Conservation (phyloP, 2,329 filamentous ascomycete species). For the Ploettnerulaceae sp. region DNA sequence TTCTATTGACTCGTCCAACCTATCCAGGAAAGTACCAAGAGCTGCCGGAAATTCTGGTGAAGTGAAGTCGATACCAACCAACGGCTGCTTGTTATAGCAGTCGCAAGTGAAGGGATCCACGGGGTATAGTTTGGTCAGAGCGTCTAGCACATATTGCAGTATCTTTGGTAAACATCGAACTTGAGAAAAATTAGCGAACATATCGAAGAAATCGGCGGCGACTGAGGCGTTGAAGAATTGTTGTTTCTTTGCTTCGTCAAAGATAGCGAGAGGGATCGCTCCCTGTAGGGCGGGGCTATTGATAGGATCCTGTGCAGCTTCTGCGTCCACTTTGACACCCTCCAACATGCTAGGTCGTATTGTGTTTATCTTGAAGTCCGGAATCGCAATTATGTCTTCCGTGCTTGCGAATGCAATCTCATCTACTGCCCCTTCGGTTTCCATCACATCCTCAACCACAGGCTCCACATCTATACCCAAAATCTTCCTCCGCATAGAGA, state of each 20-base stretch:
- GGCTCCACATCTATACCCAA: conserved; percentile 54
- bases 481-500: conserved; percentile 67
- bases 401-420: conserved; percentile 27
- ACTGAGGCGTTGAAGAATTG: conserved; percentile 61
- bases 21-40: conserved; percentile 59
- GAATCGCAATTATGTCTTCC: conserved; percentile 54
- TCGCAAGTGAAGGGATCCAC: conserved; percentile 58
- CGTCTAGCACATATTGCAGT: conserved; percentile 66
- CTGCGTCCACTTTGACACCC: conserved; percentile 50
- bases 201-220: conserved; percentile 73
- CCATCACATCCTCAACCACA: conserved; percentile 39
- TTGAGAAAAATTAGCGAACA: conserved; percentile 66
- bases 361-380: conserved; percentile 40
- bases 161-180: conserved; percentile 62
- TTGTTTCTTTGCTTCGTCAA: conserved; percentile 78
- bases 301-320: conserved; percentile 33
- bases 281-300: conserved; percentile 80
- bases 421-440: conserved; percentile 42
- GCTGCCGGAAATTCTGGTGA: conserved; percentile 70
- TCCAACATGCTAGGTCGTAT: conserved; percentile 44
- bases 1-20: conserved; percentile 50
- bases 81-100: conserved; percentile 66
- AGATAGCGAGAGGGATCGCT: conserved; percentile 90
- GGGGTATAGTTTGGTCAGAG: conserved; percentile 56
- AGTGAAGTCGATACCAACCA: conserved; percentile 58